phyloP scores from a whole-genome alignment of 345 rosid genomes.

The Heritiera fomes region DNA sequence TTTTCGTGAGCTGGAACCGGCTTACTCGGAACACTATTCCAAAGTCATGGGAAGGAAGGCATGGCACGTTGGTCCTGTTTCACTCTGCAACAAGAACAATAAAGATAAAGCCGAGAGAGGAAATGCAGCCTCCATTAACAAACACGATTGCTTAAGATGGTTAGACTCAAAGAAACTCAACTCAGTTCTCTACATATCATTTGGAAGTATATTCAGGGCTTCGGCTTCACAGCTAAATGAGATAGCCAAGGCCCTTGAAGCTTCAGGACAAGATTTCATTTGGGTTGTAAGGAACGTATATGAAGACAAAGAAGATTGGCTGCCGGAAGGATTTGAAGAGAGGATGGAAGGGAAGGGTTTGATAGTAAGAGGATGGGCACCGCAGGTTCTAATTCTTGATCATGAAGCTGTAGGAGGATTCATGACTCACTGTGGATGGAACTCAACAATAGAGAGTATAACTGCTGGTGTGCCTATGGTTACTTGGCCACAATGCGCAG shows the following conservation, averaged over 20 bases:
- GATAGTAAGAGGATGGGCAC: conserved; percentile 51
- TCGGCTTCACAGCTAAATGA: conserved; percentile 36
- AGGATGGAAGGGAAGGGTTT: conserved; percentile 39
- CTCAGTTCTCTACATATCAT: conserved; percentile 48
- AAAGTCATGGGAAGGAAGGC: conserved; percentile 43
- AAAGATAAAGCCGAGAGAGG: conserved; percentile 44
- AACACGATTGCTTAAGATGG: conserved; percentile 45
- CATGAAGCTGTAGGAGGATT: conserved; percentile 45
- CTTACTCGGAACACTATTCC: conserved; percentile 46
- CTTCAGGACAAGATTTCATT: conserved; percentile 40
- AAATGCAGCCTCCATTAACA: conserved; percentile 20
- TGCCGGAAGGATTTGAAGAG: conserved; percentile 48
- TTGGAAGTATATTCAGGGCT: conserved; percentile 37
- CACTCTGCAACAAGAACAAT: conserved; percentile 28
- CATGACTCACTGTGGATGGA: conserved; percentile 62
- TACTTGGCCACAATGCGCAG: conserved; percentile 48
- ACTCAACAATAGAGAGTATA: conserved; percentile 43
- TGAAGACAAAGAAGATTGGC: conserved; percentile 44
- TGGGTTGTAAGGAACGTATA: conserved; percentile 42
- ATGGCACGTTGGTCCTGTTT: conserved; percentile 63
- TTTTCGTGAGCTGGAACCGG: conserved; percentile 70
- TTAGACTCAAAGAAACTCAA: conserved; percentile 35
- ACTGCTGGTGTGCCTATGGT: conserved; percentile 49
- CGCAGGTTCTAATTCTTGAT: conserved; percentile 47
- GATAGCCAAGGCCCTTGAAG: conserved; percentile 43